Base-by-base conservation (phyloP, 129 eudicot species). In the Cynara cardunculus region DNA sequence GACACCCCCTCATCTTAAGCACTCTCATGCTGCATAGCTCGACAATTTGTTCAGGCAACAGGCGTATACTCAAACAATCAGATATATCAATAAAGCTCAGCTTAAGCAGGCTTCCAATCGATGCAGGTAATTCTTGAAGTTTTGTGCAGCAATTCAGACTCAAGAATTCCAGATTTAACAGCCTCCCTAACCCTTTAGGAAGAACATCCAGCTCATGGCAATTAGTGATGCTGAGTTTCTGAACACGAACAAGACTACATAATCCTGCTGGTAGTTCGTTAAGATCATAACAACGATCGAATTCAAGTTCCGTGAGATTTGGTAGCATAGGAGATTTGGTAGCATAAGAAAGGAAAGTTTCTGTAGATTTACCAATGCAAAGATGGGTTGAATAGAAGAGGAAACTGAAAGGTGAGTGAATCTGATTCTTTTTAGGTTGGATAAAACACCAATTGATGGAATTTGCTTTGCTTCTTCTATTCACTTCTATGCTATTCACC, bases 201-300 rank as follows among this genome's bases (percentile, higher is more conserved):
- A 89, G 85, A 72, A 2, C 46, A 25, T 32, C 72, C 32, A 89
- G 78, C 87, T 84, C 93, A 61, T 82, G 89, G 31, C 93, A 89
- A 24, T 87, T 70, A 8, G 87, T 86, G 75, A 86, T 82, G 87
- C 82, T 86, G 69, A 89, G 80, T 30, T 77, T 89, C 75, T 82
- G 74, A 16, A 89, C 80, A 69, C 68, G 49, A 30, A 32, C 21
- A 41, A 89, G 82, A 13, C 53, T 30, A 64, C 90, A 84, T 16
- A 87, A 1, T 5, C 74, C 83, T 19, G 65, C 74, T 31, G 88
- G 89, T n/a, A 89, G 75, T 70, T 87, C 49, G 21, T 64, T 85
- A 25, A 89, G 81, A 78, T 89, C 90, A 44, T 80, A 71, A 28
- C 90, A 89, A 74, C 67, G 73, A 61, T 87, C 89, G 16, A 89